Evolutionary conservation across 176 grass and related monocot species (phyloP).

Genomic region (Oryza glumipatula): DNA sequence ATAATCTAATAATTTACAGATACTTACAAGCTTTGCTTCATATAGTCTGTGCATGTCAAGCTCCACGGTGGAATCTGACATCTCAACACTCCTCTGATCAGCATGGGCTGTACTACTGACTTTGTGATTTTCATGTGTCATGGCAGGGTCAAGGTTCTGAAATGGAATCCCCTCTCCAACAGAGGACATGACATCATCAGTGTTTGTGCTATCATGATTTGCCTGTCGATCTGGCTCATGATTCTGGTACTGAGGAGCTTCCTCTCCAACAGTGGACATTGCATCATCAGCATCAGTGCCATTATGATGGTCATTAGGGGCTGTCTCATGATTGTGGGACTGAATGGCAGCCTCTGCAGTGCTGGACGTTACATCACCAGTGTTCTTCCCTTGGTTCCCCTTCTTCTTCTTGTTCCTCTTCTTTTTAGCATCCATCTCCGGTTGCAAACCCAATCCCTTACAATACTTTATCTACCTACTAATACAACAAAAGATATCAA

Average conservation of each 20-base stretch:
- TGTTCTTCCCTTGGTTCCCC: conserved; percentile 72
- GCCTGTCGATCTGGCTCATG: conserved; percentile 11
- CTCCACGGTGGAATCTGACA: conserved; percentile 65
- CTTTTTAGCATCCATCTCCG: conserved; percentile 83
- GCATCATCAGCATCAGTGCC: conserved; percentile 43
- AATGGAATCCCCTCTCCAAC: conserved; percentile 41
- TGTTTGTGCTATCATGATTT: conserved; percentile 23
- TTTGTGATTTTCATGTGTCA: conserved; percentile 49
- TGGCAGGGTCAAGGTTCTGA: conserved; percentile 41
- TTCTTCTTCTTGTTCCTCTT: conserved; percentile 98
- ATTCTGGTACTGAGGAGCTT: conserved; percentile 39
- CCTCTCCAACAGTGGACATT: conserved; percentile 44
- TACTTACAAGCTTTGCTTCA: conserved; percentile 81
- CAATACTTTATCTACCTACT: conserved; percentile 9
- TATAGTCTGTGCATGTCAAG: conserved; percentile 51
- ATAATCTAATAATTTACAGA: background rate
- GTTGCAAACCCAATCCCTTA: conserved; percentile 3
- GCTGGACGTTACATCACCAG: conserved; percentile 46
- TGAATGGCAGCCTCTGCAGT: conserved; percentile 46
- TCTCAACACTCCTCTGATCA: conserved; percentile 52
- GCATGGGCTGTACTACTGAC: conserved; percentile 39
- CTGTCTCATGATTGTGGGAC: conserved; percentile 34
- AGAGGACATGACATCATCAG: conserved; percentile 23
- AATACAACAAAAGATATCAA: background rate
- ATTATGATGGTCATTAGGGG: conserved; percentile 30